A percentile compares a stretch with the other conserved stretches of the same genome.
Conservation (phyloP, 73 alveolate genomes). For the Diophrys sp. region DNA sequence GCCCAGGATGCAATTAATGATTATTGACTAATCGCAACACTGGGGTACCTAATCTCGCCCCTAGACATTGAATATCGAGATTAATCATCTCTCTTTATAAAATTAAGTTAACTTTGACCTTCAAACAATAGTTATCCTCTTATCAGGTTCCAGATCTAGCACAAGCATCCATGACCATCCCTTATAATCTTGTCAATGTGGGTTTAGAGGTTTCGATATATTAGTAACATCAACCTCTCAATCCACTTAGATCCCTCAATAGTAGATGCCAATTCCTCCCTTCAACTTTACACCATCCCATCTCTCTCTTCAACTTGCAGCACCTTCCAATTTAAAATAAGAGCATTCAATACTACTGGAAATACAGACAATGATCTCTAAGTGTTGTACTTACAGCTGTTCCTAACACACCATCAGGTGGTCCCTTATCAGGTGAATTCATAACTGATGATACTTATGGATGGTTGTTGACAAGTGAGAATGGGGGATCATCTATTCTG, state of each 20-base stretch:
- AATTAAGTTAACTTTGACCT: conserved; percentile 49
- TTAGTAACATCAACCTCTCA: conserved; percentile 20
- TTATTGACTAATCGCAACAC: no score
- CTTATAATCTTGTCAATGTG: no score
- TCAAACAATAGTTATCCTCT: conserved; percentile 46
- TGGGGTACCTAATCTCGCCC: no score
- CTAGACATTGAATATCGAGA: no score
- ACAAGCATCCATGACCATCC: no score
- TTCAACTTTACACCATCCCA: conserved; percentile 24
- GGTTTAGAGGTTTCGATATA: no score
- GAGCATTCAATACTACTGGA: conserved; percentile 59
- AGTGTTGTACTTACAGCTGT: conserved; percentile 56
- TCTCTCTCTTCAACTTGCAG: conserved; percentile 23
- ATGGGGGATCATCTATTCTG: conserved; percentile 48
- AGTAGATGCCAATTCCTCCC: conserved; percentile 42
- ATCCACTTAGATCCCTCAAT: conserved; percentile 27
- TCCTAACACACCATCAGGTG: conserved; percentile 41
- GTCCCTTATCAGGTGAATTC: conserved; percentile 43
- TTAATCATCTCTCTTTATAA: no score
- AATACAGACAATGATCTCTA: conserved; percentile 39
- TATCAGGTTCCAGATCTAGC: conserved; percentile 36
- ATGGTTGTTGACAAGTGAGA: conserved; percentile 12
- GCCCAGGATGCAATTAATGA: no score
- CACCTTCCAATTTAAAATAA: conserved; percentile 35
- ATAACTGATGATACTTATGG: conserved; percentile 39